Conservation (phyloP, 2,329 filamentous ascomycete species). For the Fusarium begoniae region DNA sequence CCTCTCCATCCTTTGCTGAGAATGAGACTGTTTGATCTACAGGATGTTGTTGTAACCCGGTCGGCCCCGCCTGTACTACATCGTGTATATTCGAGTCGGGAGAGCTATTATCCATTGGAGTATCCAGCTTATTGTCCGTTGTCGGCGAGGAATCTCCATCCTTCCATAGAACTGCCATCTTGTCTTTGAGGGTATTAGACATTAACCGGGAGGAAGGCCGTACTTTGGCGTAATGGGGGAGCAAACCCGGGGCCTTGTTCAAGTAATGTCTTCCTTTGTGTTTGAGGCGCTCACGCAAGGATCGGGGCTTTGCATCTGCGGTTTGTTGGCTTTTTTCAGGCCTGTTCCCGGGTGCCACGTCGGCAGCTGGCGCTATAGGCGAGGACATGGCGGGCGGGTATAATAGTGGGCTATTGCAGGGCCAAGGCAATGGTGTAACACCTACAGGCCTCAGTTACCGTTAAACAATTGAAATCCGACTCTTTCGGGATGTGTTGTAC, state of each 20-base stretch:
- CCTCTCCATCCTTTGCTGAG: not conserved
- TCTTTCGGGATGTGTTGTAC: not conserved
- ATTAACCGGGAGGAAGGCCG: not conserved
- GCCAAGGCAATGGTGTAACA: not conserved
- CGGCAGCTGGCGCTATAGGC: not conserved
- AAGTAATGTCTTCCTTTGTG: constrained; percentile 13
- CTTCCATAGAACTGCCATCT: not conserved
- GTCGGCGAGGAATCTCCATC: not conserved
- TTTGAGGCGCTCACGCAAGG: constrained; percentile 2
- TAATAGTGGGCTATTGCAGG: not conserved
- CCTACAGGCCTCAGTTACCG: not conserved
- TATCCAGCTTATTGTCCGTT: not conserved
- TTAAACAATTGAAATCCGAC: not conserved
- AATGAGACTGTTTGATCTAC: not conserved
- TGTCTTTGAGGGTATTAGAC: not conserved
- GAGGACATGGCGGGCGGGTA: not conserved
- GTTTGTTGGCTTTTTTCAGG: not conserved
- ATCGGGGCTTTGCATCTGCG: not conserved
- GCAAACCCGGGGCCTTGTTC: not conserved
- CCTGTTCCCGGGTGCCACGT: not conserved
- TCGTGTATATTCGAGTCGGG: not conserved
- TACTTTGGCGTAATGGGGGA: not conserved
- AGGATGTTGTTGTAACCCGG: not conserved
- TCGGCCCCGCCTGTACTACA: not conserved
- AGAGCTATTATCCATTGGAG: not conserved